Evolutionary conservation across 192 early-diverging fungal genomes (phyloP), one percentile per base, ranked within the genome.

Genomic region (Rhizoclosmatium globosum): DNA sequence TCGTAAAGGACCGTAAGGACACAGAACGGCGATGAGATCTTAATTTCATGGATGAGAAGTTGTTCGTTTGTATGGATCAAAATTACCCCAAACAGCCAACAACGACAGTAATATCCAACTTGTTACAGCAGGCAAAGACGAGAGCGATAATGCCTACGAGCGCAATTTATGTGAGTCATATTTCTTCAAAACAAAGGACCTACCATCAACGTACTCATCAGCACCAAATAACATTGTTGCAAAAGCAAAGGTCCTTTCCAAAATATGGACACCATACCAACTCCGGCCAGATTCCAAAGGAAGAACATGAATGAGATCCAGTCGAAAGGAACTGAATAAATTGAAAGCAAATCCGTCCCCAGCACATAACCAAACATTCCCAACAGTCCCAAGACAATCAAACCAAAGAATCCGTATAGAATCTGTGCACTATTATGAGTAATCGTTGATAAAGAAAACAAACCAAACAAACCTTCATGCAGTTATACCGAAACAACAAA

Each of bases 1-100:
- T 19, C 92, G 88, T 19, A 96, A 83, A 4, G 94, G 94, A 6
- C 94, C 94, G 88, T 93, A 96, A 0, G 94, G 94, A 82, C 94
- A 94, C 1, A 96, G 85, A 38, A 96, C 94, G 2, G 94, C 94
- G 76, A 96, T 91, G 64, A 96, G 82, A 85, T 96, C 93, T 94
- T 76, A 19, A 19, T 45, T 62, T 21, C 38, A 39, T 21, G 7
- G 4, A 31, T 19, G 60, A 21, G 60, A 62, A 7, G 9, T 39
- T 7, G 6, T 62, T 62, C 60, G 38, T 39, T 7, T 19, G 6
- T 19, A 7, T 7, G 60, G 21, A 21, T 62, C 23, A 23, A 69
- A 57, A 85, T 47, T 87, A 94, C 93, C 94, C 94, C 94, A 94
- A 23, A 94, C 85, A 2, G 92, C 94, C 42, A 96, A 81, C 21